Evolutionary conservation across 2,329 filamentous ascomycete species (phyloP), one percentile per base, ranked within the genome.

Genomic region (Anisogramma anomala): DNA sequence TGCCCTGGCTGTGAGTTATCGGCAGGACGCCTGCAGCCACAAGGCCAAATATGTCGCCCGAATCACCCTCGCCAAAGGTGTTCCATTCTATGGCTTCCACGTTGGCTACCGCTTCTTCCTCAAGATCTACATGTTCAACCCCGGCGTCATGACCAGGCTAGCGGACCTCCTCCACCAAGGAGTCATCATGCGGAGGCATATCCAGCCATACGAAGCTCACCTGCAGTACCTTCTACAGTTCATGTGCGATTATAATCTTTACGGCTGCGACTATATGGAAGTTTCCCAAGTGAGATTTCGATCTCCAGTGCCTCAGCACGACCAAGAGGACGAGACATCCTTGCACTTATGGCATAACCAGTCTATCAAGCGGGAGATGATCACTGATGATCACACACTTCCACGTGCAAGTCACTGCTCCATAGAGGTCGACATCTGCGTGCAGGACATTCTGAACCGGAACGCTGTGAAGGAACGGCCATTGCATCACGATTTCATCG

Each of bases 201-300:
- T 98, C 32, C 89, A 96, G 55, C 89, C 91, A 0, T 94, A 91
- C 55, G 91, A 98, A 62, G 87, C 84, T 14, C 93, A 98, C 58
- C 61, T 96, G 47, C 86, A 94, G 55, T 96, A 88, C 57, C 65
- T 95, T 7, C 70, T 91, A 8, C 93, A 98, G 61, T 98, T 93
- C 75, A 96, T 98, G 91, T 83, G 82, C 49, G 93, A 98, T 59
- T 98, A 93, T 67, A 98, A 95, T 56, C 67, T 98, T 50, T 96
- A 94, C 58, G 93, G 93, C 6, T 98, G 91, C 56, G 81, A 78
- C 42, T 93, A 89, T 53, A 77, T 96, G 49, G 75, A 89, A 44
- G 82, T 78, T 36, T 67, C 67, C 8, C 83, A 77, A 48, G 75
- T 79, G 1, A 69, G 64, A 20, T 95, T 94, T 55, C 77, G 91